These are phyloP conservation scores for Monosporascus ibericus DNA, from an alignment of 2,329 filamentous ascomycete genomes.

Conservation along the genomic window DNA sequence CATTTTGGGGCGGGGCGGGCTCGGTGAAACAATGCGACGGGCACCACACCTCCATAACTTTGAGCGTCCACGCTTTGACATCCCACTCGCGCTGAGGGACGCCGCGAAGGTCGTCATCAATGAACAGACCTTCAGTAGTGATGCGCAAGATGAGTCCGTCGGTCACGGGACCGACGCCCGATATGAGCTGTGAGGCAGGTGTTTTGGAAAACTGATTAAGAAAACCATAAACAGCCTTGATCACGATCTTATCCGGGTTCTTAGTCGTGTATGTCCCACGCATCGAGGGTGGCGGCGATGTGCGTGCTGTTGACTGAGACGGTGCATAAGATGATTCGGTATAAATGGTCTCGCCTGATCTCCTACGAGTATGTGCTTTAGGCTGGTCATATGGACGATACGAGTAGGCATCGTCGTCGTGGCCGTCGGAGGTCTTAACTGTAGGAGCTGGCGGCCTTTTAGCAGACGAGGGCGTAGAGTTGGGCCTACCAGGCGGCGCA, in stretches of 20 bases:
- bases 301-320: slow-evolving; percentile 76
- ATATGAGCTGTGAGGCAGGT: slow-evolving; percentile 85
- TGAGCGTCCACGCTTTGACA: slow-evolving; percentile 95
- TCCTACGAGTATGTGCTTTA: slow-evolving; percentile 50
- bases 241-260: slow-evolving; percentile 92
- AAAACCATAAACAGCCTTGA: slow-evolving; percentile 88
- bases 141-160: slow-evolving; percentile 90
- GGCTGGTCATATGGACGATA: slow-evolving; percentile 73
- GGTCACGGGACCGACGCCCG: slow-evolving; percentile 77
- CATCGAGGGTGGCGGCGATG: slow-evolving; percentile 74
- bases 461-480: slow-evolving; percentile 13
- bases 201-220: slow-evolving; percentile 82
- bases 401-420: slow-evolving; percentile 63
- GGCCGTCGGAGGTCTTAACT: slow-evolving; percentile 53
- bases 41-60: slow-evolving; percentile 84
- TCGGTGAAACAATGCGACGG: slow-evolving; percentile 54
- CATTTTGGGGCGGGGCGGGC: slow-evolving; percentile 35
- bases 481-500: slow-evolving; percentile 12
- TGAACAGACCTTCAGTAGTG: slow-evolving; percentile 89
- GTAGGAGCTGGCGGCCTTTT: slow-evolving; percentile 28
- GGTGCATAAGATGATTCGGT: slow-evolving; percentile 85
- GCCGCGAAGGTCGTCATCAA: slow-evolving; percentile 88
- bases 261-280: slow-evolving; percentile 77
- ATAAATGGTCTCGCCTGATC: slow-evolving; percentile 63
- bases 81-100: slow-evolving; percentile 98